Conservation (phyloP, 768 basidiomycete genomes). For the Mrakia frigida region DNA sequence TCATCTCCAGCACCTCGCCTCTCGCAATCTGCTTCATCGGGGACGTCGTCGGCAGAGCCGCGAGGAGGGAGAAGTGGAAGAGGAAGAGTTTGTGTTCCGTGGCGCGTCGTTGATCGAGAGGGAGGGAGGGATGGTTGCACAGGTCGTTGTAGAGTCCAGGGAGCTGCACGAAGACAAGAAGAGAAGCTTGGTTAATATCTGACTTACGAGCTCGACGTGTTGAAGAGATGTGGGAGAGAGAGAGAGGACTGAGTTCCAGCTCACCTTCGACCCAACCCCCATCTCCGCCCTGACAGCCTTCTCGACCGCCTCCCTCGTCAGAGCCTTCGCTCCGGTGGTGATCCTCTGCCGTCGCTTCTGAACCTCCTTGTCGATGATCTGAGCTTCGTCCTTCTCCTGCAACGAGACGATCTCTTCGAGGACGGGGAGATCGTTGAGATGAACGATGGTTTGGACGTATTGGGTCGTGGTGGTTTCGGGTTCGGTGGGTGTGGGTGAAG, state of each 20-base stretch:
- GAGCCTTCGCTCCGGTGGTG: constrained; percentile 46
- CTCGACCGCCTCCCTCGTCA: constrained; percentile 37
- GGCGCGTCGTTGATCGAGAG: constrained; percentile 69
- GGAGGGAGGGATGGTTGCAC: constrained; percentile 71
- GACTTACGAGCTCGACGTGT: too few relatives aligned
- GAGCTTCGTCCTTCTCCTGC: constrained; percentile 60
- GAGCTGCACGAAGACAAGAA: constrained; percentile 49
- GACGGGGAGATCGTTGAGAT: constrained; percentile 65
- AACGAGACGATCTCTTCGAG: constrained; percentile 67
- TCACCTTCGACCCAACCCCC: constrained; percentile 18
- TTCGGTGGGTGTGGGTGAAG: constrained; percentile 65
- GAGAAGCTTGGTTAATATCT: too few relatives aligned
- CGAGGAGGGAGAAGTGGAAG: constrained; percentile 54
- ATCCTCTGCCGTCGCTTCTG: constrained; percentile 72
- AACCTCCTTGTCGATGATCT: constrained; percentile 60
- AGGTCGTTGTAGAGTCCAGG: constrained; percentile 69
- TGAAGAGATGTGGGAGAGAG: background rate
- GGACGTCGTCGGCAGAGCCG: constrained; percentile 30
- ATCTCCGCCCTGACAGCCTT: constrained; percentile 39
- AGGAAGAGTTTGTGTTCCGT: constrained; percentile 72
- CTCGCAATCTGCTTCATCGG: constrained; percentile 46
- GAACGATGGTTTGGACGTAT: constrained; percentile 54
- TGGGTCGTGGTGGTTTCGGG: constrained; percentile 60
- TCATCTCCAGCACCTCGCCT: constrained; percentile 64
- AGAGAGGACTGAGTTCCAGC: too few relatives aligned